Evolutionary conservation across 2,329 filamentous ascomycete species (phyloP), one percentile per base, ranked within the genome.

Genomic region (Beauveria pseudobassiana): DNA sequence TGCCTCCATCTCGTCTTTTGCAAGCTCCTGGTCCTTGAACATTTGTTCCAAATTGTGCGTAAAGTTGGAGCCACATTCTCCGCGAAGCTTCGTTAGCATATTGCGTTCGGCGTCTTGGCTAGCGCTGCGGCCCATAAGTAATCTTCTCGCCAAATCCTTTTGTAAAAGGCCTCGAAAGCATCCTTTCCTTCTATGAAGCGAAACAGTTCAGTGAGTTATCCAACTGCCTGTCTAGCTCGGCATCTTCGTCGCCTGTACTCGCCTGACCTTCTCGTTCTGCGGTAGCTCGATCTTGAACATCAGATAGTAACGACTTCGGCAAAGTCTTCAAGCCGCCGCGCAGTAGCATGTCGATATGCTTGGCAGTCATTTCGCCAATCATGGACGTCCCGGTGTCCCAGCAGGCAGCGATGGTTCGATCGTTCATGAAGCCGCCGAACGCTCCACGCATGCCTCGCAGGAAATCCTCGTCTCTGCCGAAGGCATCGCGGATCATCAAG

Each of bases 161-260:
- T 99, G 82, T 99, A 99, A 72, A 99, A 99, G 1, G 95, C 93
- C 73, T 99, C 95, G 65, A 99, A 99, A 0, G 97, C 90, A 61
- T 96, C 93, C 73, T 99, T 99, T 66, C 95, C 95, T 71, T 98
- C 88, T 40, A 99, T 91, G 73, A 98, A 98, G 5, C 96, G 86
- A 82, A 99, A 99, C 5, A 99, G 80, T 73, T 98, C 93, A 99
- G 80, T 0, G 91, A 93, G 70, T 96, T 90, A 68, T 99, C 93
- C 12, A 99, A 81, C 72, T 98, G 95, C 43, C 89, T 86, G 69
- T 96, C 92, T 63, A 99, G 84, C 73, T 97, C 92, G 0, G 89
- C 87, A 72, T 98, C 93, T 72, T 99, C 93, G 68, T 97, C 93
- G 38, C 87, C 87, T 3, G 89, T 85, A 68, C 81, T 87, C 3